Evolutionary conservation across 2,329 filamentous ascomycete genomes (phyloP).

Genomic region (Aureobasidium sp.): DNA sequence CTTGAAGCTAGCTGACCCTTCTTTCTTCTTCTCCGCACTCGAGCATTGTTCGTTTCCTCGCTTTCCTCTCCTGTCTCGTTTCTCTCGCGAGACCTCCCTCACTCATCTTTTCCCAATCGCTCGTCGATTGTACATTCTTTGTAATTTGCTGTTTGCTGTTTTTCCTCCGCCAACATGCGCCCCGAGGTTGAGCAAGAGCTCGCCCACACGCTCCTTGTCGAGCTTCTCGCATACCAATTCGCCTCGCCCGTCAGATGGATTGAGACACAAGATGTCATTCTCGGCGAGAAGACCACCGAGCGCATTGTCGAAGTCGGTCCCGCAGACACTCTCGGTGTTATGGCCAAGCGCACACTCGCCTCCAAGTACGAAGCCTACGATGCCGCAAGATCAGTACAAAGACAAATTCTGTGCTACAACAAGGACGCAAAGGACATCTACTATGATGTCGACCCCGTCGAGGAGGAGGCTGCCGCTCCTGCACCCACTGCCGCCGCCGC

Average conservation of each 20-base stretch:
- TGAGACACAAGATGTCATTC: conserved; percentile 98
- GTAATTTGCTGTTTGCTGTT: conserved; percentile 14
- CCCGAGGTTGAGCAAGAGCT: conserved; percentile 99
- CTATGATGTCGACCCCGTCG: conserved; percentile 92
- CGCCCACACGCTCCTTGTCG: conserved; percentile 93
- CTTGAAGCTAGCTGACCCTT: conserved; percentile 17
- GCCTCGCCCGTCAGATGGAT: conserved; percentile 99
- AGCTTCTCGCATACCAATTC: conserved; percentile 98
- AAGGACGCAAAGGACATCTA: conserved; percentile 99
- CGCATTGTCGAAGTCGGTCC: conserved; percentile 96
- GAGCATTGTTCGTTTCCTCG: conserved; percentile 9
- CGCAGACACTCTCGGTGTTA: conserved; percentile 91
- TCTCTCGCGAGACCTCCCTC: conserved; percentile 9
- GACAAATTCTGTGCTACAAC: conserved; percentile 98
- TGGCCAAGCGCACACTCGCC: conserved; percentile 92
- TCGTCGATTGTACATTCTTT: conserved; percentile 12
- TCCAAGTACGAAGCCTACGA: conserved; percentile 99
- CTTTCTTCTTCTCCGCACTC: conserved; percentile 16
- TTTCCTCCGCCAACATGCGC: conserved; percentile 60
- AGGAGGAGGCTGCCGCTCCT: conserved; percentile 66
- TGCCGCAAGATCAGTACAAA: conserved; percentile 89
- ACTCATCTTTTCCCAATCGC: conserved; percentile 7
- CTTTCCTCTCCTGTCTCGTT: conserved; percentile 11
- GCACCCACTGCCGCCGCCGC: conserved; percentile 42
- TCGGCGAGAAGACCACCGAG: conserved; percentile 91